Conservation (phyloP, 345 rosid genomes). For the Citrus cavaleriei region DNA sequence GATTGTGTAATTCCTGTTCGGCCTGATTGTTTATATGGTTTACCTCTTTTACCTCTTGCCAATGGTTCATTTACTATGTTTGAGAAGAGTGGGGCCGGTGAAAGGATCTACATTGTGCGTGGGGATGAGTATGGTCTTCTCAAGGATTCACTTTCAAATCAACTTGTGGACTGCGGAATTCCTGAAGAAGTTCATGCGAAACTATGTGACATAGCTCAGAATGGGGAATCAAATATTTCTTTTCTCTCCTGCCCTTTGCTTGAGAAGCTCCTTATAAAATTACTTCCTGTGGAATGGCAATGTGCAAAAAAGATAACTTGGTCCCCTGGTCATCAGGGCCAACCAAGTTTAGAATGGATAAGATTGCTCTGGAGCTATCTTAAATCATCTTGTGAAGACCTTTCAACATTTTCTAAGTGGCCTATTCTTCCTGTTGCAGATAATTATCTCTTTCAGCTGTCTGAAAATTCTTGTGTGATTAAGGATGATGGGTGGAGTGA, state of each 20-base stretch:
- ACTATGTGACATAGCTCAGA: conserved; percentile 69
- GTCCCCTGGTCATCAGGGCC: conserved; percentile 76
- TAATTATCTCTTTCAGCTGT: conserved; percentile 57
- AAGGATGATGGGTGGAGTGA: conserved; percentile 92
- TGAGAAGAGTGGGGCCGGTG: conserved; percentile 69
- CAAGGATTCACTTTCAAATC: conserved; percentile 74
- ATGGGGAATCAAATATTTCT: conserved; percentile 61
- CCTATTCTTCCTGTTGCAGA: conserved; percentile 90
- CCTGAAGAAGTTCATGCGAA: conserved; percentile 60
- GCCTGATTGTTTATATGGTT: conserved; percentile 56
- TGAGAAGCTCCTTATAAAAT: conserved; percentile 78
- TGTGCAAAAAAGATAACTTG: conserved; percentile 62
- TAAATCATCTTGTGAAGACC: conserved; percentile 73
- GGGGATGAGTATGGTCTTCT: conserved; percentile 75
- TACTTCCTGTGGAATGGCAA: conserved; percentile 91
- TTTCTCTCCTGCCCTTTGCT: conserved; percentile 78
- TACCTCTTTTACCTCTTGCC: conserved; percentile 81
- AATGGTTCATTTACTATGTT: conserved; percentile 76
- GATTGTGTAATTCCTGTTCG: conserved; percentile 54
- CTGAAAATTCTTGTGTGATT: conserved; percentile 68
- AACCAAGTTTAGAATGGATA: conserved; percentile 83
- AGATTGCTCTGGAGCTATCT: conserved; percentile 72
- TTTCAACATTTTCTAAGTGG: conserved; percentile 83
- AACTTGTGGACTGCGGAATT: conserved; percentile 64
- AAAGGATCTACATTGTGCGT: conserved; percentile 70